These are phyloP conservation scores for Pestalotiopsis sp. DNA, from an alignment of 2,329 filamentous ascomycete species.

Conservation along the genomic window DNA sequence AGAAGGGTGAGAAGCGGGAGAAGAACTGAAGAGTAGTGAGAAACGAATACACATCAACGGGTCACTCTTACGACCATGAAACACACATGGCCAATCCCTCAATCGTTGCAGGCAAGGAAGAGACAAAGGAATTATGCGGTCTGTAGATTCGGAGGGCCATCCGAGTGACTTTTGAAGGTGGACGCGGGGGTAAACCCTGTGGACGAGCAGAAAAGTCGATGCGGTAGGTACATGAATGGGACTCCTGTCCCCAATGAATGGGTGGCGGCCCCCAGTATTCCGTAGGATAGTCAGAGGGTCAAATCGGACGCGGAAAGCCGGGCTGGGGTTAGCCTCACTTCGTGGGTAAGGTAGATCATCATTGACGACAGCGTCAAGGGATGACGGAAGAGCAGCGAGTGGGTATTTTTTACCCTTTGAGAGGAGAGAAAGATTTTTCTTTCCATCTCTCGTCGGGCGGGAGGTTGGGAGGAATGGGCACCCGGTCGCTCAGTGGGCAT, in stretches of 20 bases:
- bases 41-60: not conserved
- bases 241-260: not conserved
- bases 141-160: not conserved
- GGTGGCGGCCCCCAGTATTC: not conserved
- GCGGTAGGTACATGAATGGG: not conserved
- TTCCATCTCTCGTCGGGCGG: not conserved
- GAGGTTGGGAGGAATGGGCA: not conserved
- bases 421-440: not conserved
- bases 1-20: not conserved
- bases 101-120: not conserved
- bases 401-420: not conserved
- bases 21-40: not conserved
- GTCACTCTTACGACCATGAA: not conserved
- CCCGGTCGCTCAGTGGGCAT: not conserved
- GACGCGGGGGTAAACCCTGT: constrained; percentile 2
- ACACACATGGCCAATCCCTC: not conserved
- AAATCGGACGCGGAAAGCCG: constrained; percentile 9
- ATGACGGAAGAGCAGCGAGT: not conserved
- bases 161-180: not conserved
- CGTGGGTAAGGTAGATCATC: not conserved
- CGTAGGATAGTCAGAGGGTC: not conserved
- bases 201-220: not conserved
- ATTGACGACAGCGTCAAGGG: not conserved
- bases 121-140: constrained; percentile 4
- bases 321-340: constrained; percentile 9